Evolutionary conservation across 2,329 filamentous ascomycete species (phyloP), one percentile per base, ranked within the genome.

Genomic region (Amesomyces nigricolor): DNA sequence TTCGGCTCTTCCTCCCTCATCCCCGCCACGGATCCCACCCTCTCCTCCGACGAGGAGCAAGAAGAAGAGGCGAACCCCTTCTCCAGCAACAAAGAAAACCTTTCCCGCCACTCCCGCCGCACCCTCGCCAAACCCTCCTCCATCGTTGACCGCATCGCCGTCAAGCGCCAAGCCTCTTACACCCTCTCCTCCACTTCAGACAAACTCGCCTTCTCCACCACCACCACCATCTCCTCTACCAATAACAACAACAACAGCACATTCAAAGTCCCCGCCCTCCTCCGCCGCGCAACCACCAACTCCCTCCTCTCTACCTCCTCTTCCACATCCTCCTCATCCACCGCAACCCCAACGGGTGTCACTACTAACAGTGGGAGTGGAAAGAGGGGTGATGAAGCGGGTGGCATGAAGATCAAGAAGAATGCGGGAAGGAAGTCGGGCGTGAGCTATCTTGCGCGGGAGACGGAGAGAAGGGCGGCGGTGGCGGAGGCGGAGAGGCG

Each of bases 221-320:
- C 70, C 30, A 56, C 65, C 51, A 63, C 66, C 17, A 67, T 63
- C 16, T 65, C 72, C 3, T 60, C 71, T 1, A 58, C 67, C 10
- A n/a, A n/a, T 2, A 37, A 16, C 44, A 35, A 8, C 7, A 47
- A 8, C 29, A 16, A 13, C 14, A 64, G 67, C 3, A 72, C 74
- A 0, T 88, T 89, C 78, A 85, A 82, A 63, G 81, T 88, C 1
- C 88, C 89, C 0, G 78, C 81, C 0, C 76, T 94, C 17, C 78
- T 94, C 16, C 81, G 88, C 26, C 80, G 87, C 30, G 87, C 88
- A 4, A 92, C 88, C 0, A 86, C 85, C 11, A 85, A 85, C 65
- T 82, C 79, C 14, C 67, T 77, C 40, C 77, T 73, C 47, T 65
- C 63, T 47, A 58, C 65, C 3, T 63, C 70, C 11, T 52, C 65